A percentile compares a stretch with the other conserved stretches of the same genome.
These are phyloP conservation scores for Linum lewisii DNA, from an alignment of 345 rosid species.

Conservation along the genomic window DNA sequence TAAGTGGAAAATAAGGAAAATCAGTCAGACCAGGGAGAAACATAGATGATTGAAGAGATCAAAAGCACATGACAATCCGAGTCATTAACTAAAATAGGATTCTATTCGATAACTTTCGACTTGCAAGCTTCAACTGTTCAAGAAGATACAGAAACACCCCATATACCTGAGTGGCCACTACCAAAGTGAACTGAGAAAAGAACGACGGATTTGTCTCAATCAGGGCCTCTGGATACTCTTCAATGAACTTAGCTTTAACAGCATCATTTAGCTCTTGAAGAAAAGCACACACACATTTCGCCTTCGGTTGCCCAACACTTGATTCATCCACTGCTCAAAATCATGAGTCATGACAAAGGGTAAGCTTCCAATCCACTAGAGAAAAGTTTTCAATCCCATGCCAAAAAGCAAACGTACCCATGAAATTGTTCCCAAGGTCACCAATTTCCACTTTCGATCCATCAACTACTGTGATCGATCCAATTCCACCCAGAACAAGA, in stretches of 20 bases:
- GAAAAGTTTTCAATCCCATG: not conserved
- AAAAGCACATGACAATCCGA: too few species aligned
- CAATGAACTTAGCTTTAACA: slow-evolving; percentile 94
- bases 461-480: slow-evolving; percentile 84
- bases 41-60: too few species aligned
- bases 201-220: slow-evolving; percentile 63
- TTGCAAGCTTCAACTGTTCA: too few species aligned
- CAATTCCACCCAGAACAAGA: slow-evolving; percentile 95
- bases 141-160: not conserved
- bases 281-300: slow-evolving; percentile 79
- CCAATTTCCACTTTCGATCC: slow-evolving; percentile 83
- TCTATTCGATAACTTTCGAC: too few species aligned
- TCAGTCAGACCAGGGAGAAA: too few species aligned
- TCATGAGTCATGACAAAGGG: slow-evolving; percentile 9
- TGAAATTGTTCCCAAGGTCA: slow-evolving; percentile 93
- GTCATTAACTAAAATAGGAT: not conserved
- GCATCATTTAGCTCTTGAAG: slow-evolving; percentile 97
- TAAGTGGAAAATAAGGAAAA: too few species aligned
- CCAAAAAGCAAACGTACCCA: slow-evolving; percentile 38
- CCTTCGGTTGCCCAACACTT: slow-evolving; percentile 72
- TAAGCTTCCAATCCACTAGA: not conserved
- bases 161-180: slow-evolving; percentile 88
- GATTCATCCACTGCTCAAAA: slow-evolving; percentile 59
- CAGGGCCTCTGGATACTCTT: slow-evolving; percentile 68
- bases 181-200: slow-evolving; percentile 83